Percentiles rank a stretch among this genome's conserved stretches.
Evolutionary conservation across 2,329 filamentous ascomycete genomes (phyloP).

Genomic region (Colletotrichum sp.): DNA sequence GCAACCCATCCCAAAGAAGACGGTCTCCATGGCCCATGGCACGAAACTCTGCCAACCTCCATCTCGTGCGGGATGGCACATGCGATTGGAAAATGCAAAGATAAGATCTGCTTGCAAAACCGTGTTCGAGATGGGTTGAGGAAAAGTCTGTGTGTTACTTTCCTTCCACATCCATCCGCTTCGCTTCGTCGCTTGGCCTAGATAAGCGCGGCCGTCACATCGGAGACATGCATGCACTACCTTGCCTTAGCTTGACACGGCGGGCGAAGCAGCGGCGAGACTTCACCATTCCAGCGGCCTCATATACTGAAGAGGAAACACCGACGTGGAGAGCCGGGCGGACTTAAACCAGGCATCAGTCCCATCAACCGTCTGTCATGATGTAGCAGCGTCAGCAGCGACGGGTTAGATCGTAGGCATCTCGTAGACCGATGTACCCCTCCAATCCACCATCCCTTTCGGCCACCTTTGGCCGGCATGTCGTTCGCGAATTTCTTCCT

Average conservation of each 20-base stretch:
- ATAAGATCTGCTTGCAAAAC: not conserved
- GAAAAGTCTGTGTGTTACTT: not conserved
- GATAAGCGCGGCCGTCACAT: conserved; percentile 2
- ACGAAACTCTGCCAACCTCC: not conserved
- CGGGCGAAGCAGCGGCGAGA: not conserved
- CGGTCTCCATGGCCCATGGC: not conserved
- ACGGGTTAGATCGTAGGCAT: not conserved
- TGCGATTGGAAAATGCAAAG: not conserved
- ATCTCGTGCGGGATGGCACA: not conserved
- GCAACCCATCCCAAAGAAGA: not conserved
- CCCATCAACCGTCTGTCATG: not conserved
- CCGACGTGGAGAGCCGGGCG: not conserved
- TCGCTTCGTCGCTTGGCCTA: not conserved
- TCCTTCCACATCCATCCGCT: not conserved
- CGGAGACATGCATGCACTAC: not conserved
- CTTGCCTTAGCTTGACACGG: not conserved
- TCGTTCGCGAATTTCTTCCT: not conserved
- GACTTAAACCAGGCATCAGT: not conserved
- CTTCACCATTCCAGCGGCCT: not conserved
- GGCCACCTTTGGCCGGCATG: not conserved
- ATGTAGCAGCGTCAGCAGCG: not conserved
- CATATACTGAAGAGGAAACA: not conserved
- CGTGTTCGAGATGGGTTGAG: not conserved
- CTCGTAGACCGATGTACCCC: not conserved
- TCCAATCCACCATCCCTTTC: not conserved